These are phyloP conservation scores for Starmerella floris DNA, from an alignment of 805 yeast genomes.

Conservation along the genomic window DNA sequence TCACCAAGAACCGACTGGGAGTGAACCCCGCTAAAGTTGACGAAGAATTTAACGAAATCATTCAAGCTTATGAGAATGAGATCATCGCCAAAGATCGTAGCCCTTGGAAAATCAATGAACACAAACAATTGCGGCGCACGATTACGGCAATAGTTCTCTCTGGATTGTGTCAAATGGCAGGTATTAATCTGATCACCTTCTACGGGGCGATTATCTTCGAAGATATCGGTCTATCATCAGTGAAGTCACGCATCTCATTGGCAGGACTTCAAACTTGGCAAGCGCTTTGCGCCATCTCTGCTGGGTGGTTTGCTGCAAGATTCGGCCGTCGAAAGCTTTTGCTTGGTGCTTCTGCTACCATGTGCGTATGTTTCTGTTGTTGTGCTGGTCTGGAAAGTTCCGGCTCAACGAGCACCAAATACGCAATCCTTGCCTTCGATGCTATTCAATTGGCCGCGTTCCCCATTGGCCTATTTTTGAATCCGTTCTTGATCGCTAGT, in stretches of 20 bases:
- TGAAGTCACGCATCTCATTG: slow-evolving; percentile 33
- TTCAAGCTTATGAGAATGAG: slow-evolving; percentile 13
- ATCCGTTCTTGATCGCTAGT: slow-evolving; percentile 35
- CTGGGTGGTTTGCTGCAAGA: slow-evolving; percentile 39
- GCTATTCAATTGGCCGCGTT: slow-evolving; percentile 37
- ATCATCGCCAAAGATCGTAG: slow-evolving; percentile 6
- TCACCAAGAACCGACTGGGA: slow-evolving; percentile 14
- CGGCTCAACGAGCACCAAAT: slow-evolving; percentile 25
- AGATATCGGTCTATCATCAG: slow-evolving; percentile 29
- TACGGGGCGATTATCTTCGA: slow-evolving; percentile 45
- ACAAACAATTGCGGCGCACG: slow-evolving; percentile 28
- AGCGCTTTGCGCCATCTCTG: slow-evolving; percentile 33
- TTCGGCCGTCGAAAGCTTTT: slow-evolving; percentile 39
- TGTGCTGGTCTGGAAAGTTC: slow-evolving; percentile 24
- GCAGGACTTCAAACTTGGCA: slow-evolving; percentile 35
- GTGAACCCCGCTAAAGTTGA: slow-evolving; percentile 6
- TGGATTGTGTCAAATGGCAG: slow-evolving; percentile 29
- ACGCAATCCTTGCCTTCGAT: slow-evolving; percentile 37
- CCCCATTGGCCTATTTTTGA: slow-evolving; percentile 35
- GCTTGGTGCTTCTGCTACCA: slow-evolving; percentile 31
- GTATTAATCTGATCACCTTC: slow-evolving; percentile 45
- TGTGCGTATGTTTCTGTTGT: slow-evolving; percentile 19
- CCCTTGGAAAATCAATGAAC: slow-evolving; percentile 25
- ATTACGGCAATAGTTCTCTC: slow-evolving; percentile 33
- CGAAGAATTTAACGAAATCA: slow-evolving; percentile 16